phyloP scores from a whole-genome alignment of 148 eudicot species.

The Arbutus unedo region DNA sequence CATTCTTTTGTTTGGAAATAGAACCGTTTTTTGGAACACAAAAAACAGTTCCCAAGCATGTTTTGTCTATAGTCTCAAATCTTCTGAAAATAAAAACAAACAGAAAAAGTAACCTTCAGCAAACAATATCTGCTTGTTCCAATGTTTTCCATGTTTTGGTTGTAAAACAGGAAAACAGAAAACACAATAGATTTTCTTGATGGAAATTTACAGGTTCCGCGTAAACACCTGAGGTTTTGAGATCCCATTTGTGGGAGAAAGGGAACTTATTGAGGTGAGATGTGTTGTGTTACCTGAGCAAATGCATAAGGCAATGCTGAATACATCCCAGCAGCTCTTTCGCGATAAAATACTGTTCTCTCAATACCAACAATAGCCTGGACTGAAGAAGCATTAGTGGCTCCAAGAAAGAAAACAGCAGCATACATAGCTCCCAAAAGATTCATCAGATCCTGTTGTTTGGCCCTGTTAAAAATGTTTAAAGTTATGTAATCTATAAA shows the following conservation, averaged over 20 bases:
- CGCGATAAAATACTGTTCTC: slow-evolving; percentile 52
- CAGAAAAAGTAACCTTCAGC: background rate
- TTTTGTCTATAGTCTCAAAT: background rate
- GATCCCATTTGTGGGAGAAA: background rate
- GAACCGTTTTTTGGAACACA: background rate
- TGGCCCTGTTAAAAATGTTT: slow-evolving; percentile 23
- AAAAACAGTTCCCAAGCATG: background rate
- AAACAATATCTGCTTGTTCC: background rate
- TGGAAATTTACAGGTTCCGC: background rate
- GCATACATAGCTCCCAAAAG: slow-evolving; percentile 47
- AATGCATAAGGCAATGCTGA: slow-evolving; percentile 53
- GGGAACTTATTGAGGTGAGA: background rate
- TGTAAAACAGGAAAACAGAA: background rate
- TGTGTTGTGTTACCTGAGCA: slow-evolving; percentile 33
- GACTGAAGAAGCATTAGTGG: slow-evolving; percentile 38
- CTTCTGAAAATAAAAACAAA: background rate
- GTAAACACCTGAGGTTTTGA: background rate
- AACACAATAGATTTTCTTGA: background rate
- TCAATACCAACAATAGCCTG: slow-evolving; percentile 43
- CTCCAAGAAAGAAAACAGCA: slow-evolving; percentile 46
- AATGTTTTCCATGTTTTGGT: background rate
- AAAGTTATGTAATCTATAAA: background rate
- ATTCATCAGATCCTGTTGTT: slow-evolving; percentile 44
- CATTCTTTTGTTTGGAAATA: background rate
- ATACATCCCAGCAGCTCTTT: slow-evolving; percentile 56